Evolutionary conservation across 176 grass and related monocot species (phyloP), one percentile per base, ranked within the genome.

Genomic region (Pontederia crassipes): DNA sequence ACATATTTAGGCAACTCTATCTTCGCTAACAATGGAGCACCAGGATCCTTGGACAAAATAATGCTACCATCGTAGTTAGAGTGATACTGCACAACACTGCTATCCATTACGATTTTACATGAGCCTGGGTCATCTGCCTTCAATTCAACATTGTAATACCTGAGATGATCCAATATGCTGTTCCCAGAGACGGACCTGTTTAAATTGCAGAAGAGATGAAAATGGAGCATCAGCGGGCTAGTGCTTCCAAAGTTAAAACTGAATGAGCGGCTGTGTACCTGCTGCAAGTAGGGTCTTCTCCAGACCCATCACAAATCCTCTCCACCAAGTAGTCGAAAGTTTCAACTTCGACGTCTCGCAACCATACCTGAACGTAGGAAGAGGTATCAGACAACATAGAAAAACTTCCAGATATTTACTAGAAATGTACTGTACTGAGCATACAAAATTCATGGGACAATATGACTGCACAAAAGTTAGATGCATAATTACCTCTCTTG

Each of bases 221-320:
- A 65, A 24, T 12, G 28, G 8, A 9, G 10, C 10, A 27, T 10
- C 46, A 17, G 17, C 12, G 8, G 15, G 18, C 24, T 2, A 29
- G 20, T 54, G 17, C 7, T 3, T 79, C 61, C 45, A 80, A 74
- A 66, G 51, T 11, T 75, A 83, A 17, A 72, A 29, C 20, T 10
- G 13, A 45, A 62, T 0, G 45, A 16, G 26, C 14, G 17, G 35
- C 17, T 15, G 10, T 46, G 17, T 80, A 95, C 85, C 89, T 89
- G 89, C 89, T 83, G 75, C 89, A 95, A 58, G 70, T 75, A 70
- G 85, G 79, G 70, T 95, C 89, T 67, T 95, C 89, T n/a, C 85
- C 89, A 15, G 89, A 95, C 49, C 60, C 77, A 61, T 95, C 82
- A 49, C 89, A 95, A 49, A 89, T 46, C 26, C 73, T 89, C 59